Percentiles rank a stretch among this genome's conserved stretches.
phyloP scores from a whole-genome alignment of 2,329 filamentous ascomycete genomes.

The Apiospora phragmitis region DNA sequence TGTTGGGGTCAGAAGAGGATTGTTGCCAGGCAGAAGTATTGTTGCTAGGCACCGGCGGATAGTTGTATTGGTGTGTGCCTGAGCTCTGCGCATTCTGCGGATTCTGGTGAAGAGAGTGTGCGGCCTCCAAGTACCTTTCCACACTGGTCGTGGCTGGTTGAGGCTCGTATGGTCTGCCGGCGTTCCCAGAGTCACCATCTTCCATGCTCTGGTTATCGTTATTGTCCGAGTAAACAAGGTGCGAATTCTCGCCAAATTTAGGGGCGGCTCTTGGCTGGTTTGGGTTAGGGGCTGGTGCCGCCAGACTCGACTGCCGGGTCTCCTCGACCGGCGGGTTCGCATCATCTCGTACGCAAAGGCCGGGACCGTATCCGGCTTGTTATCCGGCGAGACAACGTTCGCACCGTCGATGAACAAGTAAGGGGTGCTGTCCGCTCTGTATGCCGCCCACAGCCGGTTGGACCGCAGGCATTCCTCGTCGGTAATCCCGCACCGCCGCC shows the following conservation, averaged over 20 bases:
- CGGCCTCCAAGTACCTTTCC: not conserved
- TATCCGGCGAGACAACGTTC: not conserved
- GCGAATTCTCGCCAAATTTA: not conserved
- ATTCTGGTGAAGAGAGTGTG: not conserved
- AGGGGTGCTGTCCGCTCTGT: not conserved
- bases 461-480: not conserved
- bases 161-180: not conserved
- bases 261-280: not conserved
- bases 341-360: not conserved
- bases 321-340: not conserved
- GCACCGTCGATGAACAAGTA: not conserved
- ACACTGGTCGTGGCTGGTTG: not conserved
- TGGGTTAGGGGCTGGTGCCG: not conserved
- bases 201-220: not conserved
- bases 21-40: not conserved
- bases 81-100: not conserved
- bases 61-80: not conserved
- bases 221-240: not conserved
- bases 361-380: not conserved
- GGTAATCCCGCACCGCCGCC: not conserved
- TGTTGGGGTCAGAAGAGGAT: not conserved
- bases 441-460: not conserved
- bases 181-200: not conserved
- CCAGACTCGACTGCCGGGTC: not conserved
- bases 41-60: not conserved